Base-by-base conservation (phyloP, 2,329 filamentous ascomycete genomes). In the Aspergillus bombycis region DNA sequence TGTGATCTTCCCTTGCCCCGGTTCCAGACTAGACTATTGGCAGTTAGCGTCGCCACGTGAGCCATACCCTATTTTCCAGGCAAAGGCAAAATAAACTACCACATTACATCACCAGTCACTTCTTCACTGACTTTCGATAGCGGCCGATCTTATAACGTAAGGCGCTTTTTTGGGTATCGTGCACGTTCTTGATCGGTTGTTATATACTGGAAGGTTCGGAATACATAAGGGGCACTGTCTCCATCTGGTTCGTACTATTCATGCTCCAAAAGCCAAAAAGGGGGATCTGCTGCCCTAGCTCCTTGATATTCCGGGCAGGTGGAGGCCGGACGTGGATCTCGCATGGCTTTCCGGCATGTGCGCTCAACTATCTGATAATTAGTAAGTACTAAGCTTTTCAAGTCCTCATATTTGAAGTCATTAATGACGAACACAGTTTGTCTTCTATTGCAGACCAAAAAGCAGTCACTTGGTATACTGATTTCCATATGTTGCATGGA, bases 371-470 rank as follows among this genome's bases (percentile, higher is more conserved):
- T 54, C n/a, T 36, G 32, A 36, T 36, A 28, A 55, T 19, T 55
- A 55, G 52, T 38, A 19, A 16, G 48, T 55, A 38, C 52, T 26
- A 55, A 55, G 52, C 52, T 55, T 55, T 46, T 38, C 3, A 38
- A 26, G 11, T 36, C 12, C 30, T 26, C 52, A 38, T 41, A 19
- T 26, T 36, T 54, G 52, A 36, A 36, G 28, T 12, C 7, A 36
- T 54, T 36, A n/a, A 32, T 55, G n/a, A 41, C 14, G 16, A 9
- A 36, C 38, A 38, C 12, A 16, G n/a, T 14, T 41, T 55, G 32
- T 1, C 19, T 38, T 30, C 23, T 26, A 36, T 23, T n/a, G 48
- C 16, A 52, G 48, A 32, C 48, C 16, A 32, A 23, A 30, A 19
- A n/a, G 48, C 10, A 30, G 48, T 32, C 19, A n/a, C 16, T 52